A percentile compares a stretch with the other conserved stretches of the same genome.
Evolutionary conservation across 129 eudicot genomes (phyloP).

Genomic region (Scalesia atractyloides): DNA sequence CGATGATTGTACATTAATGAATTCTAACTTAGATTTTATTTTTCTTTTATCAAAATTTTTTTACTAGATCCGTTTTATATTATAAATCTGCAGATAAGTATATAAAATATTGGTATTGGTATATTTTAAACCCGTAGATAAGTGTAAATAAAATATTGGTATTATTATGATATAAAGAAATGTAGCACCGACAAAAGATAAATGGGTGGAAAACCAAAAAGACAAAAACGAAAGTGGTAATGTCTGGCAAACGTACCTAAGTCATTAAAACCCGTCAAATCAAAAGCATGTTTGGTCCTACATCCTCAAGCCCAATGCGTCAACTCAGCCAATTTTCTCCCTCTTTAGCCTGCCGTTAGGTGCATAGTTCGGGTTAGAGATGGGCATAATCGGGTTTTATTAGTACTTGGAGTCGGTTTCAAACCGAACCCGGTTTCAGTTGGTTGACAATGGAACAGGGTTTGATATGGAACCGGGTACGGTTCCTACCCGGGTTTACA

Average conservation of each 20-base stretch:
- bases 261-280: constrained; percentile 18
- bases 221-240: constrained; percentile 6
- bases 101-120: background rate
- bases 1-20: too few species aligned
- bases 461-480: too few species aligned
- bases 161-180: background rate
- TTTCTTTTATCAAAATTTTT: background rate
- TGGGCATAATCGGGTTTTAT: too few species aligned
- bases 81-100: background rate
- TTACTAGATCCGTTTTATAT: background rate
- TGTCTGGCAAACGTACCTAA: background rate
- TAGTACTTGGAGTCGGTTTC: too few species aligned
- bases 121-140: background rate
- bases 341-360: too few species aligned
- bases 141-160: background rate
- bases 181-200: constrained; percentile 16
- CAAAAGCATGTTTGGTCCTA: background rate
- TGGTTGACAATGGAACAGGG: too few species aligned
- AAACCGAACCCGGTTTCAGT: too few species aligned
- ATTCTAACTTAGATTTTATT: background rate
- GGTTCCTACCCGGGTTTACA: too few species aligned
- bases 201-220: constrained; percentile 14
- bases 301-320: constrained; percentile 4
- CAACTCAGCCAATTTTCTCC: background rate
- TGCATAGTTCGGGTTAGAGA: too few species aligned